phyloP scores from a whole-genome alignment of 495 filamentous ascomycete genomes.

The Daldinia concentrica region DNA sequence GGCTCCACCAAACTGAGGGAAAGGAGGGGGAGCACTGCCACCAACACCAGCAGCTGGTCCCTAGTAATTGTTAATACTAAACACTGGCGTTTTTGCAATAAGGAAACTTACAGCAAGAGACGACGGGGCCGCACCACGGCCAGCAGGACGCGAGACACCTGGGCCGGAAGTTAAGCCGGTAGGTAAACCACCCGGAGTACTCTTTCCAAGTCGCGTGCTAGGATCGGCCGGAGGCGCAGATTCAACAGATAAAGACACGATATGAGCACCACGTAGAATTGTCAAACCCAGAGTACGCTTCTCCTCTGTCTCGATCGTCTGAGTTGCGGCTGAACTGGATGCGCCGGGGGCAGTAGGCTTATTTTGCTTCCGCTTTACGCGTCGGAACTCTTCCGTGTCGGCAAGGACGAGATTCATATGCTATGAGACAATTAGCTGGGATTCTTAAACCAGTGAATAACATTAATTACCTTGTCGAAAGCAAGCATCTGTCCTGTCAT shows the following conservation, averaged over 20 bases:
- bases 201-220: constrained; percentile 83
- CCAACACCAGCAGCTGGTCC: constrained; percentile 92
- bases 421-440: constrained; percentile 57
- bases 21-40: constrained; percentile 75
- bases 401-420: constrained; percentile 99
- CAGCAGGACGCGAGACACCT: constrained; percentile 90
- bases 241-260: constrained; percentile 93
- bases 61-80: constrained; percentile 49
- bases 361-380: constrained; percentile 85
- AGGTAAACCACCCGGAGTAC: constrained; percentile 71
- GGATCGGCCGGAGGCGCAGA: constrained; percentile 97
- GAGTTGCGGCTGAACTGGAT: constrained; percentile 52
- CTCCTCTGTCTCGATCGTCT: constrained; percentile 87
- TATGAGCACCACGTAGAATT: constrained; percentile 91
- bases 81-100: constrained; percentile 34
- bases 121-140: constrained; percentile 81
- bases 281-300: constrained; percentile 95
- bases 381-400: constrained; percentile 98
- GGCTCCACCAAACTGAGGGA: constrained; percentile 67
- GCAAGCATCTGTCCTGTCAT: constrained; percentile 97
- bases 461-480: constrained; percentile 83
- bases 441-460: not conserved
- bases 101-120: constrained; percentile 69
- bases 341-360: constrained; percentile 79
- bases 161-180: constrained; percentile 82